Base-by-base conservation (phyloP, 2,329 filamentous ascomycete species). In the Colletotrichum camelliae region DNA sequence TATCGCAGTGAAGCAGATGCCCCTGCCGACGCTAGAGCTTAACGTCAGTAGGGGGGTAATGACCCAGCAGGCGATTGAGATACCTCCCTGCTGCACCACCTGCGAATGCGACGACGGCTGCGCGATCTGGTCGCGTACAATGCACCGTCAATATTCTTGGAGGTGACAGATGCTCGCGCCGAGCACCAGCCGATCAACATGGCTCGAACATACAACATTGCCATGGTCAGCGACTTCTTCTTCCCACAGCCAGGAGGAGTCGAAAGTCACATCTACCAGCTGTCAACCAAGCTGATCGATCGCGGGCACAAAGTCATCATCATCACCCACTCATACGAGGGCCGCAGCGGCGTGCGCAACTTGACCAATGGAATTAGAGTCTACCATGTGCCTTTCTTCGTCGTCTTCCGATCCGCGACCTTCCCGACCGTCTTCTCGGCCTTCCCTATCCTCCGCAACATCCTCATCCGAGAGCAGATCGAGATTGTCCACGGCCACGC, bases 141-240 rank as follows among this genome's bases (percentile, higher is more conserved):
- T 75, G 72, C 62, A 24, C 16, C 37, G 16, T 16, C 18, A 27
- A n/a, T 39, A 27, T n/a, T 48, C 13, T 12, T 27, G 10, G 39
- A 31, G 62, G 70, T 74, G 70, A 75, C 39, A 55, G 43, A 37
- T 64, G 55, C 70, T 72, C 60, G 18, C 31, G 24, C 39, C 27
- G 62, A 75, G 74, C 57, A 35, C n/a, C n/a, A 65, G 8, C 43
- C n/a, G 24, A 10, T 27, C 62, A 76, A 35, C 2, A 76, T 76
- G 74, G 61, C 48, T 52, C 88, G 88, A 78, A 91, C 89, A 37
- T 93, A 93, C 85, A 93, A 92, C 82, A 93, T 93, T 86, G 92
- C 92, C 77, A 99, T 99, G 97, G 95, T 98, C 84, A 96, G 96
- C 91, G 97, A 99, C 89, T 98, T 98, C 90, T 99, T 99, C 93